Conservation (phyloP, 1,284 basidiomycete species). For the Wolfiporia cocos region DNA sequence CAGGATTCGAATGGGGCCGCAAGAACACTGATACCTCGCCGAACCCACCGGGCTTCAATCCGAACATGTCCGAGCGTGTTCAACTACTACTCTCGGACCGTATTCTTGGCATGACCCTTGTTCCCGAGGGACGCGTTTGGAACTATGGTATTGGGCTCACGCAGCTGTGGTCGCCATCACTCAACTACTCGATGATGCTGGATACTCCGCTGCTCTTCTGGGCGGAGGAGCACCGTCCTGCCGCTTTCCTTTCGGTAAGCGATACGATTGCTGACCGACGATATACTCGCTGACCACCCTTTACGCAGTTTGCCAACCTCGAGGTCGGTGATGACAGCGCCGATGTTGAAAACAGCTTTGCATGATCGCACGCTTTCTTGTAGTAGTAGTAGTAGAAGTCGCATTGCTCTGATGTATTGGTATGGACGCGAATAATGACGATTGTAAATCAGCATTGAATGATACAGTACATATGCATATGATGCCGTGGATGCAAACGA, state of each 20-base stretch:
- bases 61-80: conserved; percentile 95
- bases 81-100: conserved; percentile 94
- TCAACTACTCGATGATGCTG: conserved; percentile 83
- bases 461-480: no score
- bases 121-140: conserved; percentile 90
- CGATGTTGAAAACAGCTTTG: conserved; percentile 86
- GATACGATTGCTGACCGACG: no score
- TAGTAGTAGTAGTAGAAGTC: no score
- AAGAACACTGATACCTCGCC: conserved; percentile 87
- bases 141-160: conserved; percentile 92
- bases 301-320: conserved; percentile 71
- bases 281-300: neutral
- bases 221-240: conserved; percentile 91
- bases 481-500: no score
- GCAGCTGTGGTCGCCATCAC: conserved; percentile 82
- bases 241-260: conserved; percentile 83
- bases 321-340: conserved; percentile 85
- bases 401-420: conserved; percentile 8
- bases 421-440: no score
- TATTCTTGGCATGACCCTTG: conserved; percentile 86
- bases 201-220: conserved; percentile 94
- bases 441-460: no score
- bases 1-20: conserved; percentile 98
- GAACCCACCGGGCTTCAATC: conserved; percentile 90
- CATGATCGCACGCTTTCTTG: conserved; percentile 31